These are phyloP conservation scores for Alternaria viburni DNA, from an alignment of 2,329 filamentous ascomycete genomes.

Conservation along the genomic window DNA sequence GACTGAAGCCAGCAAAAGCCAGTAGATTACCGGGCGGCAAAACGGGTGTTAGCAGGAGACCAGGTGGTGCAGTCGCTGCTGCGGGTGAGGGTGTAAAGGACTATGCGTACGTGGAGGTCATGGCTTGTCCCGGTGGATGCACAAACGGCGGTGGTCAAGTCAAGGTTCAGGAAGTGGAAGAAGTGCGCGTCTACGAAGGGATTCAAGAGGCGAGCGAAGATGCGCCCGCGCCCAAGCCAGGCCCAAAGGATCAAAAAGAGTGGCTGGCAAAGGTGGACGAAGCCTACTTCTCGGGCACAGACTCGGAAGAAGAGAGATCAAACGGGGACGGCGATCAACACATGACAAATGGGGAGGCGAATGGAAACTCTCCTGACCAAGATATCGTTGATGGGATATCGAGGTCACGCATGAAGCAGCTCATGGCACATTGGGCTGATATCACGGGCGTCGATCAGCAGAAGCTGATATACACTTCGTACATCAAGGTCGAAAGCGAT, in stretches of 20 bases:
- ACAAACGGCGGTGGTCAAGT: conserved; percentile 97
- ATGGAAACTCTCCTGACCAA: conserved; percentile 5
- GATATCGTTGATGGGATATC: conserved; percentile 68
- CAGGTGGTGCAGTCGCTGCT: conserved; percentile 69
- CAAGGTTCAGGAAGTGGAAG: conserved; percentile 78
- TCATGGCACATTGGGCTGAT: conserved; percentile 76
- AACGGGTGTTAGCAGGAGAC: conserved; percentile 62
- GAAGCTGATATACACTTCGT: conserved; percentile 82
- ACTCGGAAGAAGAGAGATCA: conserved; percentile 39
- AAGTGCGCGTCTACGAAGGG: conserved; percentile 44
- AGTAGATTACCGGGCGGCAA: conserved; percentile 58
- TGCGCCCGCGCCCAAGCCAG: conserved; percentile 59
- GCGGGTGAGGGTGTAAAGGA: conserved; percentile 69
- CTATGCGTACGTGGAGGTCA: conserved; percentile 95
- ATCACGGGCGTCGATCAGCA: conserved; percentile 73
- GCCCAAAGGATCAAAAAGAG: conserved; percentile 80
- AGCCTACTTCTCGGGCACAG: conserved; percentile 82
- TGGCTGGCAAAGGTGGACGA: conserved; percentile 64
- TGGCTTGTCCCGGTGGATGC: conserved; percentile 98
- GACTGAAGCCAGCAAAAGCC: conserved; percentile 78
- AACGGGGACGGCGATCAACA: no score
- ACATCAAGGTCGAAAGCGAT: conserved; percentile 91
- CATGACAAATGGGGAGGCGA: conserved; percentile 14
- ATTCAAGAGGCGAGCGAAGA: conserved; percentile 36
- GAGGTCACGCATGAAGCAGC: conserved; percentile 67